Conservation (phyloP, 2,329 filamentous ascomycete genomes). For the Aspergillus viridinutans region DNA sequence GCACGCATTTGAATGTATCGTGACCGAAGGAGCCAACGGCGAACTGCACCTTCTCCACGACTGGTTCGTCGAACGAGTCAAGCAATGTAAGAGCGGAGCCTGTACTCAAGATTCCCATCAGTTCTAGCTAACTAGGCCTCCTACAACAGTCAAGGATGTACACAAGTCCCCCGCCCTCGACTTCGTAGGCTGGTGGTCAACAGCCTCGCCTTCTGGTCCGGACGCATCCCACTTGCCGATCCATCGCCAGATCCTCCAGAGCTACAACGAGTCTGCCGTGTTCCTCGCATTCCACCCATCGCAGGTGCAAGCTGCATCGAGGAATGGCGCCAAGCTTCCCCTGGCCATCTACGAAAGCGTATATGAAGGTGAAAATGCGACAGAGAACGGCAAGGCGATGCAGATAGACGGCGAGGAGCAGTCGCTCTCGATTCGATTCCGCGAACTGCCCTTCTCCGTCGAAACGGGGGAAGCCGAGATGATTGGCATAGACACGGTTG, state of each 20-base stretch:
- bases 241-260: conserved; percentile 69
- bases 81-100: conserved; percentile 64
- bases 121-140: conserved; percentile 6
- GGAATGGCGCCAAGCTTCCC: conserved; percentile 75
- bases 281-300: conserved; percentile 82
- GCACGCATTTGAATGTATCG: conserved; percentile 81
- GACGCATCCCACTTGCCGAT: conserved; percentile 63
- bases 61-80: conserved; percentile 74
- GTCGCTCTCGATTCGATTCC: conserved; percentile 65
- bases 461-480: conserved; percentile 96
- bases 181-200: conserved; percentile 88
- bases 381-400: conserved; percentile 58
- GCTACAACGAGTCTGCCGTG: conserved; percentile 79
- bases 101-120: not conserved
- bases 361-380: conserved; percentile 64
- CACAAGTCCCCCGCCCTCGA: conserved; percentile 80
- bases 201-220: conserved; percentile 69
- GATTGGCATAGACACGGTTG: conserved; percentile 94
- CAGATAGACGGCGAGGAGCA: conserved; percentile 65
- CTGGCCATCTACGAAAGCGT: conserved; percentile 86
- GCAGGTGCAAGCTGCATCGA: conserved; percentile 46
- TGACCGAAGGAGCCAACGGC: conserved; percentile 48
- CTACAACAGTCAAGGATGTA: conserved; percentile 71
- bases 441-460: conserved; percentile 77
- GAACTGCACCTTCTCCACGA: conserved; percentile 59